A percentile compares a stretch with the other conserved stretches of the same genome.
Evolutionary conservation across 306 rosid species (phyloP).

Genomic region (Alnus glutinosa): DNA sequence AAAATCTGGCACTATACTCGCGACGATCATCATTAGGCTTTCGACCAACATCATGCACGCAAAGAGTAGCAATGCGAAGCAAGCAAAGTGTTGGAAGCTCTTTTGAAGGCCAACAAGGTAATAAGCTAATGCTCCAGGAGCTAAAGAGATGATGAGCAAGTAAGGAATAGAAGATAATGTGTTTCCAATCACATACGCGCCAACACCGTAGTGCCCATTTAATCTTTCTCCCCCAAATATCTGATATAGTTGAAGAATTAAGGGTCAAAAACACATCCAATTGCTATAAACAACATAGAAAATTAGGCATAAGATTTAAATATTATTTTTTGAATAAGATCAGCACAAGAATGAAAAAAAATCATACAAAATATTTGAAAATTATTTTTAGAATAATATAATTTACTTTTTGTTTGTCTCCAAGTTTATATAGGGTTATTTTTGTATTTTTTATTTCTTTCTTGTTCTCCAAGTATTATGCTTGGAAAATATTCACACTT

Average conservation of each 20-base stretch:
- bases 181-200: slow-evolving; percentile 49
- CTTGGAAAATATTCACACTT: no score
- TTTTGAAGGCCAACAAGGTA: slow-evolving; percentile 51
- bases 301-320: no score
- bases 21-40: slow-evolving; percentile 70
- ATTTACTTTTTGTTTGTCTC: no score
- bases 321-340: no score
- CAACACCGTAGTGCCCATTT: slow-evolving; percentile 59
- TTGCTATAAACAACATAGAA: neutral
- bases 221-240: slow-evolving; percentile 53
- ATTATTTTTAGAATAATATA: no score
- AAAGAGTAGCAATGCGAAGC: slow-evolving; percentile 42
- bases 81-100: slow-evolving; percentile 37
- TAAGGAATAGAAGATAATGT: slow-evolving; percentile 49
- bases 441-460: no score
- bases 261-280: neutral
- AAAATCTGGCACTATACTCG: slow-evolving; percentile 48
- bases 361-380: no score
- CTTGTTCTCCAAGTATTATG: no score
- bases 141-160: slow-evolving; percentile 45
- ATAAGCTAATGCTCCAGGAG: slow-evolving; percentile 51
- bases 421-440: no score
- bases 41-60: slow-evolving; percentile 47
- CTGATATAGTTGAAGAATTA: slow-evolving; percentile 25
- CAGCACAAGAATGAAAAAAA: no score